These are phyloP conservation scores for Populus hybrid DNA, from an alignment of 441 rosid species.

Conservation along the genomic window DNA sequence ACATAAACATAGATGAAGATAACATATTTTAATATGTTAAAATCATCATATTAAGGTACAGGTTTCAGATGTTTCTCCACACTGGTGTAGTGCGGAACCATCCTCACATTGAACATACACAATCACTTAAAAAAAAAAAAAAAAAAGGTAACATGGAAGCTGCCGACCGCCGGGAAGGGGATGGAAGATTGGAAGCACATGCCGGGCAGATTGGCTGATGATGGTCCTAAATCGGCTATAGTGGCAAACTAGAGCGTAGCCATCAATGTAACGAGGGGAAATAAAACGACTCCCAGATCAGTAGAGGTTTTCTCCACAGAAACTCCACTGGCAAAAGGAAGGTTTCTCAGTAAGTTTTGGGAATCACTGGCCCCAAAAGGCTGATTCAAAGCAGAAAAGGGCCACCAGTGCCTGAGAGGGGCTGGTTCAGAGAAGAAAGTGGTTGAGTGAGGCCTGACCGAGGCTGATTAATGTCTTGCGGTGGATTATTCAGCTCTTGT, in stretches of 20 bases:
- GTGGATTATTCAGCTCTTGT: neutral
- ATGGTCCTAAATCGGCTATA: neutral
- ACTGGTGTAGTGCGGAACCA: neutral
- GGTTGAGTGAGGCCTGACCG: neutral
- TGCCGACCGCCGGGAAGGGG: neutral
- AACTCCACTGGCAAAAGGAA: neutral
- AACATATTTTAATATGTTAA: neutral
- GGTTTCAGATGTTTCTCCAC: neutral
- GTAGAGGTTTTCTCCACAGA: neutral
- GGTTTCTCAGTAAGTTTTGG: neutral
- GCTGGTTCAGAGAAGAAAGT: neutral
- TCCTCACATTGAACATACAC: neutral
- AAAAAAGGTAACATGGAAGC: neutral
- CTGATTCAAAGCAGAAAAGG: neutral
- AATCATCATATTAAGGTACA: neutral
- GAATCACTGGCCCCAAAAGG: neutral
- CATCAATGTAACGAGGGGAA: neutral
- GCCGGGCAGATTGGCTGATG: neutral
- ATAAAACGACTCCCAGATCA: neutral
- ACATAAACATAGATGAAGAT: too few species aligned
- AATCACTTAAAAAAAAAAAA: too few species aligned
- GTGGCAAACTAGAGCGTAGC: neutral
- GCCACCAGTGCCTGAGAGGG: neutral
- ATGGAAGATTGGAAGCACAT: neutral
- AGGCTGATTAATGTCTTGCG: neutral